Conservation (phyloP, 805 yeast species). For the Myxozyma sirexii region DNA sequence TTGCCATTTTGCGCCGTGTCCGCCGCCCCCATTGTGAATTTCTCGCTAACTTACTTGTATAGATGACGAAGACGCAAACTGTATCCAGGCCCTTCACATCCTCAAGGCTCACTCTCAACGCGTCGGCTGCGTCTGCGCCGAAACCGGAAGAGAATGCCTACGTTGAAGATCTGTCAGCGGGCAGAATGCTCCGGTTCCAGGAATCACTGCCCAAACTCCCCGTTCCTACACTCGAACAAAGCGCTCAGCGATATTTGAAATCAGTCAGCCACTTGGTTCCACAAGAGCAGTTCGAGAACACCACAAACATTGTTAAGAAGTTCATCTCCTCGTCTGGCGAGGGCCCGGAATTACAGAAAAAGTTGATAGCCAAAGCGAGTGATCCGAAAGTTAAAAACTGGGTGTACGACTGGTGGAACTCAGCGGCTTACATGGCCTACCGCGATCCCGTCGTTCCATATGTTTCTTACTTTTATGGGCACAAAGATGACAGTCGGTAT, state of each 20-base stretch:
- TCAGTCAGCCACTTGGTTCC: slow-evolving; percentile 69
- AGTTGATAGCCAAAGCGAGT: slow-evolving; percentile 60
- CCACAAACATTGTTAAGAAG: slow-evolving; percentile 61
- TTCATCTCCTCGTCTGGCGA: slow-evolving; percentile 64
- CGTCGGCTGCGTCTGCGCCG: slow-evolving; percentile 19
- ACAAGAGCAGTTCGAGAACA: slow-evolving; percentile 55
- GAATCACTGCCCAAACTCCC: slow-evolving; percentile 78
- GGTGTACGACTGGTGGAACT: slow-evolving; percentile 92
- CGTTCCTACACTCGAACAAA: slow-evolving; percentile 76
- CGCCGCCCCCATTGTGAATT: neutral
- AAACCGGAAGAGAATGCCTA: slow-evolving; percentile 26
- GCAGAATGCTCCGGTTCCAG: slow-evolving; percentile 74
- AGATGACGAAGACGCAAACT: slow-evolving; percentile 11
- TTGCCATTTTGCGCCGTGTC: too few species aligned
- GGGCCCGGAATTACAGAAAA: slow-evolving; percentile 68
- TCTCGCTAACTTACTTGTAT: neutral
- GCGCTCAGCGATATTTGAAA: slow-evolving; percentile 67
- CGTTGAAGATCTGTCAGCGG: slow-evolving; percentile 51
- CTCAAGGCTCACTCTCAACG: slow-evolving; percentile 11
- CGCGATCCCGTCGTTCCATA: slow-evolving; percentile 94
- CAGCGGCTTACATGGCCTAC: slow-evolving; percentile 85
- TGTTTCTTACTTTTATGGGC: slow-evolving; percentile 86
- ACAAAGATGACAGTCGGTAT: slow-evolving; percentile 59
- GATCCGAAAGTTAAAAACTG: slow-evolving; percentile 71
- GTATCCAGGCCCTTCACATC: slow-evolving; percentile 14